Conservation (phyloP, 139 green algal genomes). For the Closterium sp. region DNA sequence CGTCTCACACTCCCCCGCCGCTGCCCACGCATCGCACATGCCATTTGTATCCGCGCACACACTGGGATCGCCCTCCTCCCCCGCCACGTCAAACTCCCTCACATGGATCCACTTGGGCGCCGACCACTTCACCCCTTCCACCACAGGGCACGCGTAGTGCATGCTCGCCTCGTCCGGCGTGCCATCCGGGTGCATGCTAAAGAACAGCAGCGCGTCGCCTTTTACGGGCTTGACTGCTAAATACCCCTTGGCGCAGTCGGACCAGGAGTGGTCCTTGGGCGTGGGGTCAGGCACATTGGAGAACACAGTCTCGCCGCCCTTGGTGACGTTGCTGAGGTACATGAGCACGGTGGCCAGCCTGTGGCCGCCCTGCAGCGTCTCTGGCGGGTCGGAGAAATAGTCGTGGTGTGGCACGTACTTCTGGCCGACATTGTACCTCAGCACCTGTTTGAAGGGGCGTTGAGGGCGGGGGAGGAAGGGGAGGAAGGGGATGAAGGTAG, state of each 20-base stretch:
- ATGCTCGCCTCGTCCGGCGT: neutral
- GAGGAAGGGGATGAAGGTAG: neutral
- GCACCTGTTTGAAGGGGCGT: slow-evolving; percentile 60
- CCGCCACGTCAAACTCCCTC: neutral
- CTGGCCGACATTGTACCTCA: slow-evolving; percentile 76
- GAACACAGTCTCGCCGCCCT: slow-evolving; percentile 52
- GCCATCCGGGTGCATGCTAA: no score
- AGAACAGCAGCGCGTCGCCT: no score
- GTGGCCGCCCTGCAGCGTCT: slow-evolving; percentile 72
- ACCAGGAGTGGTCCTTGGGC: no score
- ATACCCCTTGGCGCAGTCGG: no score
- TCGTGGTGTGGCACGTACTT: slow-evolving; percentile 86
- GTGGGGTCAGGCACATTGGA: no score
- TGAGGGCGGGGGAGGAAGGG: no score
- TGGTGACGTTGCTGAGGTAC: slow-evolving; percentile 67
- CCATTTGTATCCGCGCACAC: neutral
- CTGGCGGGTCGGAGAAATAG: slow-evolving; percentile 77
- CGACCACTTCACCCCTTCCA: no score
- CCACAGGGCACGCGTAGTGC: neutral
- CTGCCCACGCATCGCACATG: neutral
- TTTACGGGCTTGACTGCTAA: no score
- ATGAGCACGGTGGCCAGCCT: slow-evolving; percentile 79
- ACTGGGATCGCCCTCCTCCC: neutral
- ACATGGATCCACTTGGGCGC: slow-evolving; percentile 52
- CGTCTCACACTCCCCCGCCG: neutral